Base-by-base conservation (phyloP, 441 rosid genomes). In the Adansonia madagascariensis region DNA sequence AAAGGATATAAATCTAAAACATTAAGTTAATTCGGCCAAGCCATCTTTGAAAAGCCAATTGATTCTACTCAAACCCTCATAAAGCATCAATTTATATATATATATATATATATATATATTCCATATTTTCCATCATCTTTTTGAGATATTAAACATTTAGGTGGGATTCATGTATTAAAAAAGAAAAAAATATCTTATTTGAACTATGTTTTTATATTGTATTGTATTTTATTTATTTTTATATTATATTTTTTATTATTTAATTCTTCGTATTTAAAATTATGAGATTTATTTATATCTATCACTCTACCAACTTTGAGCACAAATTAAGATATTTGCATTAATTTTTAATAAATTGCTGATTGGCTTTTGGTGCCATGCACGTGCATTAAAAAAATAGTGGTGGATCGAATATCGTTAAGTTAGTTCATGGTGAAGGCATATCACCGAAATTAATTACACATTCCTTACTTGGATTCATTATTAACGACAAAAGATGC, bases 401-500 rank as follows among this genome's bases (percentile, higher is more conserved):
- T 75, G 85, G 82, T 62, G 7, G 66, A 55, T 63, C 4, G 44
- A 35, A 1, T 35, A 47, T 18, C 71, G 88, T 84, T 82, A 78
- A 81, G 89, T 81, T 81, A 76, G 86, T 86, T 76, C 56, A 18
- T 52, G 74, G 43, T 15, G 47, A 79, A 66, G 70, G 69, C 73
- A 41, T 55, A 66, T 8, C 0, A 60, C 44, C 80, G 78, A 41
- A 39, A 81, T 64, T 77, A 20, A 57, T 50, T 50, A 50, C 12
- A 11, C n/a, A 70, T 65, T 15, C 47, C 31, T 49, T 64, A 78
- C n/a, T 61, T 61, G 65, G 65, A 24, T 27, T 61, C 41, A 61
- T 61, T 24, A 18, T 61, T 61, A 61, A 10, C 66, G 66, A 61
- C 66, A 24, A 61, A 62, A 78, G 66, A 73, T 79, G 3, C 64